Percentiles rank a stretch among this genome's conserved stretches.
phyloP scores from a whole-genome alignment of 192 early-diverging fungal genomes.

The Coemansia sp. region DNA sequence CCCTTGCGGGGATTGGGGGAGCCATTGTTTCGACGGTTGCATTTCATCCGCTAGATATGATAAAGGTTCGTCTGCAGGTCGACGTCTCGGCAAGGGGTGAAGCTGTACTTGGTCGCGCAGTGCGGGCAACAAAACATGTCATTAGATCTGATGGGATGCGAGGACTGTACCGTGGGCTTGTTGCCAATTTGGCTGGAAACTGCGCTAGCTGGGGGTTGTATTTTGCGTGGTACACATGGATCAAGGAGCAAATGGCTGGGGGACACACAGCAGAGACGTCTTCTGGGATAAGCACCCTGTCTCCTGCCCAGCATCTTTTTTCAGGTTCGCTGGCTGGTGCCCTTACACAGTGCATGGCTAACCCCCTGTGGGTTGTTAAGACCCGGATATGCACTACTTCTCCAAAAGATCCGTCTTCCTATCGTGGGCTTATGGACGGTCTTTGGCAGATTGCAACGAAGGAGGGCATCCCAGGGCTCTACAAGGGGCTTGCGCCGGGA shows the following conservation, averaged over 20 bases:
- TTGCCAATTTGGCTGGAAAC: conserved; percentile 87
- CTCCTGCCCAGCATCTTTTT: conserved; percentile 73
- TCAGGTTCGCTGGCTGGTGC: conserved; percentile 79
- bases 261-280: conserved; percentile 42
- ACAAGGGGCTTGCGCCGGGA: conserved; percentile 80
- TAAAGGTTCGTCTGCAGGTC: conserved; percentile 91
- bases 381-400: conserved; percentile 77
- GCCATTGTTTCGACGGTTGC: conserved; percentile 76
- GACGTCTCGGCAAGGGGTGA: conserved; percentile 54
- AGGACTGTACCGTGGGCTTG: conserved; percentile 89
- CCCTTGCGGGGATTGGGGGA: conserved; percentile 82
- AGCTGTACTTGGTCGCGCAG: conserved; percentile 63
- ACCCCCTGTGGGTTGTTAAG: conserved; percentile 85
- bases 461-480: conserved; percentile 74
- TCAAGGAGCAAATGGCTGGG: conserved; percentile 45
- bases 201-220: conserved; percentile 96
- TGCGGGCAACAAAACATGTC: conserved; percentile 61
- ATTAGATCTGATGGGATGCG: conserved; percentile 57
- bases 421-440: conserved; percentile 66
- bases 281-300: conserved; percentile 55
- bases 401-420: conserved; percentile 55
- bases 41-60: conserved; percentile 91
- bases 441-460: conserved; percentile 56
- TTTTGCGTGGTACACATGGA: conserved; percentile 80
- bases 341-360: conserved; percentile 67